Conservation (phyloP, 495 filamentous ascomycete genomes). For the Cenococcum geophilum region DNA sequence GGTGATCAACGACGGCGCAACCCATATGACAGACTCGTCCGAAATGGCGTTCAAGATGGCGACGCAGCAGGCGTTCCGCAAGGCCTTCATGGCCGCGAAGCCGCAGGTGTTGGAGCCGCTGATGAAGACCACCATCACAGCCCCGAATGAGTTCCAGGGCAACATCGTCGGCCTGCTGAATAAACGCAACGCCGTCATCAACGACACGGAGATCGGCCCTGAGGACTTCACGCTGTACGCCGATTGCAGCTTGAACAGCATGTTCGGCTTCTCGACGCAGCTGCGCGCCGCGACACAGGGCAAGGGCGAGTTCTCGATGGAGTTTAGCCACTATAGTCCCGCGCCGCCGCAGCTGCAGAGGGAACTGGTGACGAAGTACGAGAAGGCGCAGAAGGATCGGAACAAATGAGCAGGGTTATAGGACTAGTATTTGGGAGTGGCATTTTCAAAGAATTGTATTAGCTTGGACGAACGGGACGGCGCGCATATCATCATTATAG, state of each 20-base stretch:
- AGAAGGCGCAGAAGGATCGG: constrained; percentile 76
- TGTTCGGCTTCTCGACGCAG: constrained; percentile 94
- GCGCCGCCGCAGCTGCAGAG: constrained; percentile 88
- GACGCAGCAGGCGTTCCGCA: constrained; percentile 94
- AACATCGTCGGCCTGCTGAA: constrained; percentile 91
- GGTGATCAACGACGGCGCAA: constrained; percentile 95
- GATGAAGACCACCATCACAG: constrained; percentile 96
- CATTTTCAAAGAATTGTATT: not conserved
- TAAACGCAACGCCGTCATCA: constrained; percentile 91
- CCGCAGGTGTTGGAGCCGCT: constrained; percentile 87
- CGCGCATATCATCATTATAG: not conserved
- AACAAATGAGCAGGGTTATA: constrained; percentile 48
- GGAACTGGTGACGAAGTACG: constrained; percentile 80
- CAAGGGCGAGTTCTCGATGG: constrained; percentile 98
- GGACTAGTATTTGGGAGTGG: not conserved
- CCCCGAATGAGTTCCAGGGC: constrained; percentile 96
- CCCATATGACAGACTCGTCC: constrained; percentile 95
- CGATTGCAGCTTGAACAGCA: constrained; percentile 86
- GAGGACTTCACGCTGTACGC: constrained; percentile 95
- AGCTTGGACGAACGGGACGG: not conserved
- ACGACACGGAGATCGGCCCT: constrained; percentile 87
- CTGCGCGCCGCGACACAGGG: constrained; percentile 92
- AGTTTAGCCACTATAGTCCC: constrained; percentile 90
- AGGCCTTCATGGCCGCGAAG: constrained; percentile 73
- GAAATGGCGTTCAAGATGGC: constrained; percentile 98